Conservation (phyloP, 129 eudicot genomes). For the Arctium minus region DNA sequence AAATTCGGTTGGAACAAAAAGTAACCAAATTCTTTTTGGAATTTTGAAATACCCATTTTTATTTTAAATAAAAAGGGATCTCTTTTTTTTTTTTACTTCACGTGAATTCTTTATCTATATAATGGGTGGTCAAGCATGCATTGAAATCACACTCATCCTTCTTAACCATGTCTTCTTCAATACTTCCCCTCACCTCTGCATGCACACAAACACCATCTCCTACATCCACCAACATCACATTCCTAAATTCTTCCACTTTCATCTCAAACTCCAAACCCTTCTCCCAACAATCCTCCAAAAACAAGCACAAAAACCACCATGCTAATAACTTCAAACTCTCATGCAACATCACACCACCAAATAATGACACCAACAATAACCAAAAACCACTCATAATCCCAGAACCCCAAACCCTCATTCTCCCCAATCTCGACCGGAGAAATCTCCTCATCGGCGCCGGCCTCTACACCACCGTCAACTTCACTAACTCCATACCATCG, state of each 20-base stretch:
- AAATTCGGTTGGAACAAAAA: no score
- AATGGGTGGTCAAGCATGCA: not conserved
- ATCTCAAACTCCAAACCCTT: not conserved
- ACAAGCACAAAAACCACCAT: not conserved
- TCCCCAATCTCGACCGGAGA: constrained; percentile 8
- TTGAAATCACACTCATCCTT: not conserved
- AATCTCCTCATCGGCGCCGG: constrained; percentile 3
- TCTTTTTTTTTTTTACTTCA: not conserved
- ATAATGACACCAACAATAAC: not conserved
- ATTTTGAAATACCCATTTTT: no score
- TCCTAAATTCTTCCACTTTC: not conserved
- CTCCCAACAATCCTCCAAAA: not conserved
- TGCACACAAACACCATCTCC: not conserved
- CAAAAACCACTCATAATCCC: not conserved
- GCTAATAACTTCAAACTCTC: not conserved
- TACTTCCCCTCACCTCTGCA: not conserved
- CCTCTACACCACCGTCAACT: not conserved
- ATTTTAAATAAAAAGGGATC: no score
- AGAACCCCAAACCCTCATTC: not conserved
- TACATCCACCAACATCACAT: not conserved
- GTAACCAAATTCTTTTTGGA: no score
- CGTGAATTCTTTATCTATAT: not conserved
- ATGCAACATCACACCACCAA: not conserved
- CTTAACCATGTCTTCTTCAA: not conserved
- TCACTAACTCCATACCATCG: not conserved